These are phyloP conservation scores for Solanum chmielewskii DNA, from an alignment of 257 asterid species.

Conservation along the genomic window DNA sequence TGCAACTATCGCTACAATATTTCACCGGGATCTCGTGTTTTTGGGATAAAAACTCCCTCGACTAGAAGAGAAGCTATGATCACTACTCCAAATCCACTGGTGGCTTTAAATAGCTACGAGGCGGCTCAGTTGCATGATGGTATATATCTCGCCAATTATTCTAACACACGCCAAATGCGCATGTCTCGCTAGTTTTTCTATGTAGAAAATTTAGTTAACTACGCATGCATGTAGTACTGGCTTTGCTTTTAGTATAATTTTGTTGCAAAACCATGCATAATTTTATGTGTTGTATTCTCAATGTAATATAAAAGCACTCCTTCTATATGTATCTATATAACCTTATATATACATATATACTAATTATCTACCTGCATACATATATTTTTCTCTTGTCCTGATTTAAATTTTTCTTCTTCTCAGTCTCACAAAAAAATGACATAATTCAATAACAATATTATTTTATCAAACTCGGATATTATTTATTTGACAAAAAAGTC, in stretches of 20 bases:
- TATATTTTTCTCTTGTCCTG: not conserved
- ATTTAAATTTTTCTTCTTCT: not conserved
- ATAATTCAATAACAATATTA: too few species aligned
- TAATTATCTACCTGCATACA: too few species aligned
- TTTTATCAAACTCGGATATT: too few species aligned
- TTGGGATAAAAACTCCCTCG: not conserved
- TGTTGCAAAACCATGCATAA: not conserved
- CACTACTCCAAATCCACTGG: not conserved
- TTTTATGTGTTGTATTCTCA: not conserved
- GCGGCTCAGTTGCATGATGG: not conserved
- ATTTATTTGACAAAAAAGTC: too few species aligned
- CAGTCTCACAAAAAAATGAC: not conserved
- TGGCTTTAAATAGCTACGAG: not conserved
- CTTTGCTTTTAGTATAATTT: not conserved
- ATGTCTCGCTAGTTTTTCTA: not conserved
- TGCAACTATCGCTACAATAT: not conserved
- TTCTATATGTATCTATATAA: not conserved
- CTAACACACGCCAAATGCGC: not conserved
- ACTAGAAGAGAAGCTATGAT: not conserved
- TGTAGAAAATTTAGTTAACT: not conserved
- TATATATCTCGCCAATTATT: not conserved
- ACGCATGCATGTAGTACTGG: not conserved
- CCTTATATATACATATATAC: not conserved
- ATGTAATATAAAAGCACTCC: not conserved
- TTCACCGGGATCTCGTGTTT: not conserved